phyloP scores from a whole-genome alignment of 2,329 filamentous ascomycete species.

The Colletotrichum sansevieriae region DNA sequence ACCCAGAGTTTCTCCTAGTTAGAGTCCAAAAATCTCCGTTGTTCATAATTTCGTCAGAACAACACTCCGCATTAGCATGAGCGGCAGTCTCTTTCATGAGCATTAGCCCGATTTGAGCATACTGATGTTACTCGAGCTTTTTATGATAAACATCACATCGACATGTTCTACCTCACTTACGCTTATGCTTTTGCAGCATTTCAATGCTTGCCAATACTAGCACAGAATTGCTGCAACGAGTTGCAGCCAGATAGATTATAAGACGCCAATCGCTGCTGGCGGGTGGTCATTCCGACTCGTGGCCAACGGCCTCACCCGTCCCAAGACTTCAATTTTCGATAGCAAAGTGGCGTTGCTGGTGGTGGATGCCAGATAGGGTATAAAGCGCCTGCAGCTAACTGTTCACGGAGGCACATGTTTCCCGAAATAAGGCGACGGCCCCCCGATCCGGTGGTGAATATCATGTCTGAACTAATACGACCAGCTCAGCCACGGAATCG shows the following conservation, averaged over 20 bases:
- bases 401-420: constrained; percentile 58
- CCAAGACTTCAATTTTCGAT: constrained; percentile 62
- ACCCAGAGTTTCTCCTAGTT: no score
- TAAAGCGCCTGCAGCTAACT: constrained; percentile 55
- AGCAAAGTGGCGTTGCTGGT: constrained; percentile 58
- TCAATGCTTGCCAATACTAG: background rate
- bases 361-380: constrained; percentile 45
- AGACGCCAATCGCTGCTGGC: constrained; percentile 52
- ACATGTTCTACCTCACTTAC: background rate
- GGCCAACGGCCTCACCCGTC: constrained; percentile 54
- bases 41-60: no score
- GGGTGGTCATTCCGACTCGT: constrained; percentile 61
- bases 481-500: constrained; percentile 64
- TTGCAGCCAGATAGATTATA: constrained; percentile 50
- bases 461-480: background rate
- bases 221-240: constrained; percentile 49
- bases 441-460: no score
- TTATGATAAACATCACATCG: background rate
- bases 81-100: no score
- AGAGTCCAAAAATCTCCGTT: no score
- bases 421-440: background rate
- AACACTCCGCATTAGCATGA: no score
- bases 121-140: no score
- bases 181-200: background rate
- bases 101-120: no score